Evolutionary conservation across 1,139 yeast genomes (phyloP).

Genomic region (Yamadazyma spencermartinsiae): DNA sequence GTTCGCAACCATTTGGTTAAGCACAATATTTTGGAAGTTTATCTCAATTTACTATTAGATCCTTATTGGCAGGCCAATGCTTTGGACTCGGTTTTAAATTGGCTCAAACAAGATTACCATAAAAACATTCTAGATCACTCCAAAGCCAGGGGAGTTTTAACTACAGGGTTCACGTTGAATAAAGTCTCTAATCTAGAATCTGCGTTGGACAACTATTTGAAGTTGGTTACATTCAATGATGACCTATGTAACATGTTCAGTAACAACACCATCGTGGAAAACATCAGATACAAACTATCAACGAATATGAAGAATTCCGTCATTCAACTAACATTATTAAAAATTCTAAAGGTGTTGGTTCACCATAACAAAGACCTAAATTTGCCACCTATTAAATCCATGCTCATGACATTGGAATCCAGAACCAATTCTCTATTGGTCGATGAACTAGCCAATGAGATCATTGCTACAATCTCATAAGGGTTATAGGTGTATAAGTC

Average conservation of each 20-base stretch:
- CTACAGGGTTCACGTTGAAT: constrained; percentile 40
- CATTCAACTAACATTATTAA: constrained; percentile 35
- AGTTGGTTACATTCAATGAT: constrained; percentile 27
- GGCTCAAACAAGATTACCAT: constrained; percentile 34
- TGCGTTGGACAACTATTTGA: constrained; percentile 39
- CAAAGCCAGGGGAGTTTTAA: constrained; percentile 32
- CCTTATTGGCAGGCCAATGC: constrained; percentile 75
- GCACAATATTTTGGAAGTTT: constrained; percentile 45
- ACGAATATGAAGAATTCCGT: constrained; percentile 35
- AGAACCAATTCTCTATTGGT: constrained; percentile 36
- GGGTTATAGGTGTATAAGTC: no score
- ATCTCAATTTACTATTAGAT: constrained; percentile 51
- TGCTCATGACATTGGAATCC: constrained; percentile 21
- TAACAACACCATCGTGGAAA: constrained; percentile 27
- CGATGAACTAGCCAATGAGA: constrained; percentile 35
- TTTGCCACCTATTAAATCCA: constrained; percentile 2
- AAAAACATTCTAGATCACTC: constrained; percentile 23
- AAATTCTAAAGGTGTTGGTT: constrained; percentile 30
- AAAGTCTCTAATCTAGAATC: constrained; percentile 45
- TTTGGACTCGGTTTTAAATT: constrained; percentile 53
- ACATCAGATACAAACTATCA: constrained; percentile 29
- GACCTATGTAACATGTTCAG: constrained; percentile 26
- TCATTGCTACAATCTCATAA: constrained; percentile 16
- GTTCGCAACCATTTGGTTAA: constrained; percentile 41
- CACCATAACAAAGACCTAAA: not conserved